Base-by-base conservation (phyloP, 805 yeast species). In the Debaryomyces hansenii region DNA sequence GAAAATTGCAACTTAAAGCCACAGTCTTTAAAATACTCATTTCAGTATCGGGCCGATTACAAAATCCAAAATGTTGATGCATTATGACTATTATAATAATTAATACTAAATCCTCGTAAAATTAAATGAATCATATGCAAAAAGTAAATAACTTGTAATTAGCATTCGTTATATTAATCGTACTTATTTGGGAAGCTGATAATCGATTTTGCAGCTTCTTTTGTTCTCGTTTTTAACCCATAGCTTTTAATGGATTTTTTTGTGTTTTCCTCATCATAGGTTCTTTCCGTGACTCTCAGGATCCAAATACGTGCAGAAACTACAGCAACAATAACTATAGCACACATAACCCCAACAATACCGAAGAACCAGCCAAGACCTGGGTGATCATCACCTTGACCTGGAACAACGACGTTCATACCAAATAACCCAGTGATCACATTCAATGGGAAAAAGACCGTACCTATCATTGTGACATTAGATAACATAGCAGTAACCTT, bases 381-480 rank as follows among this genome's bases (percentile, higher is more conserved):
- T 5, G 46, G 44, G 37, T 67, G 69, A 2, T 53, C 74, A 11
- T 55, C 70, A 18, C 44, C 56, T 44, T 78, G 67, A 24, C 97
- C 97, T 0, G 97, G 97, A 24, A 92, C 87, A 10, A 57, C 66
- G 15, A 92, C 98, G 66, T 92, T 92, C 99, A 92, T 92, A 59
- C 97, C 97, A 67, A 92, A 92, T 52, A 91, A 61, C 63, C 97
- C 96, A 2, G 97, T 90, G 38, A 92, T 78, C 47, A 92, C 72
- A 63, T 92, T 92, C 75, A 92, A 77, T 12, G 98, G 98, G 51
- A 92, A 86, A 27, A 92, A 72, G 58, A 92, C 75, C 0, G 97
- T 90, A 77, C 97, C 98, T 31, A 92, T 72, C 49, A 92, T 58
- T 0, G 99, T 91, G 20, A 91, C 96, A 60, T 87, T 87, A 28